Evolutionary conservation across 2,329 filamentous ascomycete species (phyloP), one percentile per base, ranked within the genome.

Genomic region (Penicillium verrucosum): DNA sequence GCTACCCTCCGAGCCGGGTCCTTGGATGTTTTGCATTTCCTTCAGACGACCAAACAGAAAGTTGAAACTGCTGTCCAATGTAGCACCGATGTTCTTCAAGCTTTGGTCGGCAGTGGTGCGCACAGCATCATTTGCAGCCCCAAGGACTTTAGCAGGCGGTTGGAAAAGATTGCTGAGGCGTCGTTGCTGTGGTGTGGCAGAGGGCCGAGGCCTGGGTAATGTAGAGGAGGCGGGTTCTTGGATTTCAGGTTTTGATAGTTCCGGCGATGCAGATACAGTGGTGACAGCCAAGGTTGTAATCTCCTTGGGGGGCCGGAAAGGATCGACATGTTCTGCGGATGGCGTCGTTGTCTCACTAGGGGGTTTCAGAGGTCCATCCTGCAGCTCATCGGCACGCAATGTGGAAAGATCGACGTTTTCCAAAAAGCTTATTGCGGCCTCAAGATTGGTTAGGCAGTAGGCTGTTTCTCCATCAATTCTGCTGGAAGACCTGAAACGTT

Each of bases 351-450:
- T 58, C 29, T 62, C 64, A 52, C 56, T 79, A 10, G 81, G 64
- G 60, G 78, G 62, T 71, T 88, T 92, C 18, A 80, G 74, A 10
- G 88, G 87, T 0, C 89, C 86, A 42, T 87, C 85, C 16, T 85
- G 87, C 18, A 81, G 76, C 71, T 96, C 92, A 62, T 96, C 90
- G 6, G 88, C 88, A 51, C 92, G 85, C 7, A 99, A 79, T 27
- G 89, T 96, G 7, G 92, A 90, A 25, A 99, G 81, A 71, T 99
- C 94, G 29, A 99, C 94, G 0, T 92, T 97, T 68, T 97, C 90
- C 14, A 99, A 79, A 68, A 99, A 99, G 51, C 89, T 92, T 54
- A 97, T 91, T 56, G 93, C 89, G 18, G 94, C 94, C 74, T 99
- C 94, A 1, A 99, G 82, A 65, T 96, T 99, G 40, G 95, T 97